A percentile compares a stretch with the other conserved stretches of the same genome.
Conservation (phyloP, 495 filamentous ascomycete species). For the Friedmanniomyces simplex region DNA sequence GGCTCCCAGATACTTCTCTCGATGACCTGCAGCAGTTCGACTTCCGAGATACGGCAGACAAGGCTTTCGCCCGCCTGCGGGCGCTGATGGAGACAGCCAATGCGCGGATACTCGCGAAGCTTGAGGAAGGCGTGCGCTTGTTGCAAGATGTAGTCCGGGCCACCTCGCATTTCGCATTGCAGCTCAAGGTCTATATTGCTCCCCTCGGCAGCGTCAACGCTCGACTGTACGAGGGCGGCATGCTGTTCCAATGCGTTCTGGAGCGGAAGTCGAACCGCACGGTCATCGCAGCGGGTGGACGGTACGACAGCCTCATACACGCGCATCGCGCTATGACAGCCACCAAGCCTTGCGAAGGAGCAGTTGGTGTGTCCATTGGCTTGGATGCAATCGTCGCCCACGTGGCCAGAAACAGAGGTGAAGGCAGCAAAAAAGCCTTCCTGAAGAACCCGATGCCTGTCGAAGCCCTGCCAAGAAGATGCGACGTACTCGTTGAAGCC, state of each 20-base stretch:
- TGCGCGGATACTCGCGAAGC: background rate
- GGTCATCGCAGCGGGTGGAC: slow-evolving; percentile 86
- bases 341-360: slow-evolving; percentile 44
- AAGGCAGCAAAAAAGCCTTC: slow-evolving; percentile 32
- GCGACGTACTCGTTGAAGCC: slow-evolving; percentile 80
- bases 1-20: slow-evolving; percentile 76
- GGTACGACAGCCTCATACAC: slow-evolving; percentile 79
- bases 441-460: slow-evolving; percentile 54
- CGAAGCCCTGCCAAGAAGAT: slow-evolving; percentile 30
- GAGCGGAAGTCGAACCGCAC: slow-evolving; percentile 67
- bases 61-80: slow-evolving; percentile 62
- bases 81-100: slow-evolving; percentile 61
- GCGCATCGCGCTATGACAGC: slow-evolving; percentile 47
- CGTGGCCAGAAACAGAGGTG: slow-evolving; percentile 51
- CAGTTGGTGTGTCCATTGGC: slow-evolving; percentile 84
- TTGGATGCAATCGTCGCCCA: slow-evolving; percentile 67
- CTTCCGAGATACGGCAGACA: slow-evolving; percentile 67
- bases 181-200: slow-evolving; percentile 70
- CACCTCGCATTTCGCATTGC: slow-evolving; percentile 49
- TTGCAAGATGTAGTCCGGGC: slow-evolving; percentile 49
- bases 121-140: background rate
- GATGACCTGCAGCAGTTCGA: slow-evolving; percentile 88
- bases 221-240: slow-evolving; percentile 77
- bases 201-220: slow-evolving; percentile 86
- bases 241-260: slow-evolving; percentile 85